phyloP scores from a whole-genome alignment of 2,329 filamentous ascomycete species.

The Claviceps sp. region DNA sequence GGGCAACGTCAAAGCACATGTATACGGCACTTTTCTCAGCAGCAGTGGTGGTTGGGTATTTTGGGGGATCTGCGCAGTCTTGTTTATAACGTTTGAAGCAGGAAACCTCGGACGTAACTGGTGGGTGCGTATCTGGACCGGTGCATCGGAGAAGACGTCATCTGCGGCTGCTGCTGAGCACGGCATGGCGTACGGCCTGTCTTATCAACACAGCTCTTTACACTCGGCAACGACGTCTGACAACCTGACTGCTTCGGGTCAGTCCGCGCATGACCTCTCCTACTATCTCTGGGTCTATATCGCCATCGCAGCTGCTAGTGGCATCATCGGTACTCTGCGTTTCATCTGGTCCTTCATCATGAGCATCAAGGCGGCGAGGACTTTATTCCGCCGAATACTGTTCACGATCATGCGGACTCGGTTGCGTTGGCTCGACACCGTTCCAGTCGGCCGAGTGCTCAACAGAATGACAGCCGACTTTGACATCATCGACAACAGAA shows the following conservation, averaged over 20 bases:
- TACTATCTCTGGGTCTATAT: constrained; percentile 61
- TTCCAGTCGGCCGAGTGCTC: constrained; percentile 61
- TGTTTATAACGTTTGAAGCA: constrained; percentile 42
- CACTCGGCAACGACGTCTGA: constrained; percentile 21
- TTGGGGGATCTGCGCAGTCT: constrained; percentile 40
- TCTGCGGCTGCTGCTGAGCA: constrained; percentile 13
- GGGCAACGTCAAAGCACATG: constrained; percentile 50
- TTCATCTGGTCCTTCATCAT: constrained; percentile 52
- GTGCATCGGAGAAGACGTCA: constrained; percentile 8
- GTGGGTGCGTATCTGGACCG: constrained; percentile 53
- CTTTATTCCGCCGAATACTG: constrained; percentile 53
- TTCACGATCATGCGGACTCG: constrained; percentile 57
- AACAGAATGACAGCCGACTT: constrained; percentile 73
- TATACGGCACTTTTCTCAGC: constrained; percentile 56
- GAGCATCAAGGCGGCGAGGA: constrained; percentile 54
- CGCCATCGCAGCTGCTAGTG: constrained; percentile 41
- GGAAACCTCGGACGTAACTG: constrained; percentile 45
- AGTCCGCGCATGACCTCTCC: constrained; percentile 26
- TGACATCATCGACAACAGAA: constrained; percentile 53
- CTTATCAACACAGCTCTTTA: constrained; percentile 31
- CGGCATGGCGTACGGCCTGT: constrained; percentile 29
- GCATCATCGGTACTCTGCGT: constrained; percentile 45
- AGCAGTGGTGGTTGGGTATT: constrained; percentile 50
- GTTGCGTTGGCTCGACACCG: constrained; percentile 68
- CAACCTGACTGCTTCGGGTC: constrained; percentile 7